Base-by-base conservation (phyloP, 306 rosid genomes). In the Glycyrrhiza uralensis region DNA sequence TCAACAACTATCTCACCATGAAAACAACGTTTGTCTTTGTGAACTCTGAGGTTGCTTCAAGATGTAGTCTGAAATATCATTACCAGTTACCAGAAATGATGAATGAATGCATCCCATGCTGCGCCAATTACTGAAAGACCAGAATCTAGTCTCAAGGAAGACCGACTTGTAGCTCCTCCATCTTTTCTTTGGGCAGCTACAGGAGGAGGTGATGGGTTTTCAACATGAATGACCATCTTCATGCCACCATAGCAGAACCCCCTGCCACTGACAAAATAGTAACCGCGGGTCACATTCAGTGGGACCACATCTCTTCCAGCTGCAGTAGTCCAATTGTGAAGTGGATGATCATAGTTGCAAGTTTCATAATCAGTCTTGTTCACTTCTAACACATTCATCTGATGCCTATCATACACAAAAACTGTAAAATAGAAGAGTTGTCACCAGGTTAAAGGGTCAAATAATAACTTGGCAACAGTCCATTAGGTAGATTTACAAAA, bases 271-370 rank as follows among this genome's bases (percentile, higher is more conserved):
- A 88, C 57, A 80, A 88, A 82, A 72, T 88, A 88, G 75, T 85
- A 82, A 45, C 60, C 68, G 23, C 95, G 67, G 1, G 97, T 91
- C 5, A 85, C 88, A 58, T 85, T 87, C 57, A 87, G 65, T 6
- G 91, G 90, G 61, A 77, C 82, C 66, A 88, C 95, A 69, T 91
- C 95, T 77, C 97, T 87, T 83, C 96, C 96, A 6, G 88, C 94
- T 12, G 92, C 96, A 1, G 84, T 84, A 0, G 96, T 90, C 79
- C 81, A 90, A 39, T 86, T 90, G 81, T 84, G 88, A 44, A 81
- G 88, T 0, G 86, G 87, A 64, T 88, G 86, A 14, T 90, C 94
- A 2, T 91, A 20, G 68, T 64, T 83, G n/a, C 96, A 90, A 0
- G 57, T 2, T 70, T 86, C 94, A 33, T 86, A 90, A 55, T 88